Conservation (phyloP, 139 green algal genomes). For the Coccomyxa sp. region DNA sequence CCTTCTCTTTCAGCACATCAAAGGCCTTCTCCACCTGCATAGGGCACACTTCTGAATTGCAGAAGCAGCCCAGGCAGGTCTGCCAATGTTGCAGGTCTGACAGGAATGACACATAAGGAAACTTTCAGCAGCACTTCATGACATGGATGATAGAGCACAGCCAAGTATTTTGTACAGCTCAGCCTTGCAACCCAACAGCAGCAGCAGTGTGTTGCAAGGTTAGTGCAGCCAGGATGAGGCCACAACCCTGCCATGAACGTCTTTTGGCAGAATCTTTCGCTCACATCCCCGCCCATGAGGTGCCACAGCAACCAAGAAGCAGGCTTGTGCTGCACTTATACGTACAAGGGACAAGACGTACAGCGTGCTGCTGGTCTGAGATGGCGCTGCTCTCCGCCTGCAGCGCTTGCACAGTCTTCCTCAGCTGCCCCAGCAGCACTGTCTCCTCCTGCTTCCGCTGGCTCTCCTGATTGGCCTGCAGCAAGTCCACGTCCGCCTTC, state of each 20-base stretch:
- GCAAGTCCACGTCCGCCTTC: background rate
- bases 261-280: too few species aligned
- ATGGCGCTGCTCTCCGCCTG: background rate
- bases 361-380: background rate
- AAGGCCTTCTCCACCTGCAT: background rate
- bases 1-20: background rate
- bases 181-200: background rate
- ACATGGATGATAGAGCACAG: background rate
- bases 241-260: too few species aligned
- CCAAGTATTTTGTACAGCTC: too few species aligned
- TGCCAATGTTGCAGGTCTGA: too few species aligned
- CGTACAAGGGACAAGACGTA: too few species aligned
- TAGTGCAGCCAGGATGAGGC: too few species aligned
- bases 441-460: background rate
- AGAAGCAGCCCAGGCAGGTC: too few species aligned
- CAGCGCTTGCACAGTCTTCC: background rate
- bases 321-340: too few species aligned
- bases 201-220: too few species aligned
- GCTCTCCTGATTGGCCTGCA: background rate
- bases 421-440: background rate
- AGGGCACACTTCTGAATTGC: background rate
- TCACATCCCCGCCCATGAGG: too few species aligned
- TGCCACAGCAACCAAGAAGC: too few species aligned
- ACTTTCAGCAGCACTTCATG: background rate
- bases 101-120: too few species aligned